These are phyloP conservation scores for Vitis labrusca DNA, from an alignment of 164 flowering plant genomes.

Conservation along the genomic window DNA sequence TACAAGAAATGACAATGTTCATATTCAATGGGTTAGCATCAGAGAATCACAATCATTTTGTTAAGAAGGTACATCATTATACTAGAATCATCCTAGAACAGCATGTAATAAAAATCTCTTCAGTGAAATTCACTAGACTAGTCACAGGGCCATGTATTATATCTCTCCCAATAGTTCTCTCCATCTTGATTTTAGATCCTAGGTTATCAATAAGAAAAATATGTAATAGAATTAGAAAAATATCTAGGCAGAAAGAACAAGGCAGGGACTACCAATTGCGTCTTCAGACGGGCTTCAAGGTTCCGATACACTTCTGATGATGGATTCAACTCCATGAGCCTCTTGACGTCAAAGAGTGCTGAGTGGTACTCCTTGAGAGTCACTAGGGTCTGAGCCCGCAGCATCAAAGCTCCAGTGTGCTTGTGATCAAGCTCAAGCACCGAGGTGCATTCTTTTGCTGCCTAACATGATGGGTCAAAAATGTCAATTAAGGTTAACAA, in stretches of 20 bases:
- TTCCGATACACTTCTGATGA: slow-evolving; percentile 81
- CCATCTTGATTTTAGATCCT: background rate
- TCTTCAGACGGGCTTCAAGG: slow-evolving; percentile 77
- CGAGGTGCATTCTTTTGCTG: slow-evolving; percentile 88
- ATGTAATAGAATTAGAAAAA: background rate
- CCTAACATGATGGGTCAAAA: slow-evolving; percentile 39
- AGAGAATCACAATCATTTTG: background rate
- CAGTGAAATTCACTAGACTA: background rate
- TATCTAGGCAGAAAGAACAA: background rate
- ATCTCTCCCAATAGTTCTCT: background rate
- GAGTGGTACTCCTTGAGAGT: slow-evolving; percentile 85
- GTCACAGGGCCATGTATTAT: background rate
- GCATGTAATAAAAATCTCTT: background rate
- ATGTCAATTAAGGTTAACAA: slow-evolving; percentile 1
- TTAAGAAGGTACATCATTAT: background rate
- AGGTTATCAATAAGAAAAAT: background rate
- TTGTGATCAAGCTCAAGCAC: slow-evolving; percentile 91
- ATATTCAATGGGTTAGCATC: background rate
- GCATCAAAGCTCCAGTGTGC: slow-evolving; percentile 93
- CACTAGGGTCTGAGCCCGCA: slow-evolving; percentile 93
- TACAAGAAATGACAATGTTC: background rate
- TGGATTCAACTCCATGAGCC: slow-evolving; percentile 84
- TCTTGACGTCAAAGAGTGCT: slow-evolving; percentile 90
- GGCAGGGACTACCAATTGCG: slow-evolving; percentile 66
- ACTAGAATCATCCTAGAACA: background rate